phyloP scores from a whole-genome alignment of 1,139 yeast species.

The Ashbya aceris region DNA sequence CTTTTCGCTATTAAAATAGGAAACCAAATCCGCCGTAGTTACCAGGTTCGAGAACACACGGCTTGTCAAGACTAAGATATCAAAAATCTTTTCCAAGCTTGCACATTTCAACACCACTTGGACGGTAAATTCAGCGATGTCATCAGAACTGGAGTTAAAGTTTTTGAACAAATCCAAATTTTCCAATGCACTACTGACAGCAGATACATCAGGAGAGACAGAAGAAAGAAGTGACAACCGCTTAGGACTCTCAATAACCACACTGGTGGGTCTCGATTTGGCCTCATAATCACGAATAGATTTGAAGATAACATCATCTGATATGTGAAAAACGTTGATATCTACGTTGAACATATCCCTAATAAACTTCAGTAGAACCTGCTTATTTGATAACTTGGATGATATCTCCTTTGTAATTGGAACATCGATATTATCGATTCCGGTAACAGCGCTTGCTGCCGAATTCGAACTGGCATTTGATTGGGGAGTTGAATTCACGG shows the following conservation, averaged over 20 bases:
- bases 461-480: conserved; percentile 8
- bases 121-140: conserved; percentile 29
- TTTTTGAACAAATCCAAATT: conserved; percentile 29
- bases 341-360: conserved; percentile 55
- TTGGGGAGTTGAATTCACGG: conserved; percentile 13
- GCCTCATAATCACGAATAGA: conserved; percentile 31
- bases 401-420: conserved; percentile 26
- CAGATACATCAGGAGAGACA: conserved; percentile 18
- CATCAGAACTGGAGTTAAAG: conserved; percentile 19
- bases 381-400: conserved; percentile 34
- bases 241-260: conserved; percentile 39
- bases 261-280: conserved; percentile 36
- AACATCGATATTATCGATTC: conserved; percentile 30
- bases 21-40: conserved; percentile 35
- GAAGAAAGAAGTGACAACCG: conserved; percentile 29
- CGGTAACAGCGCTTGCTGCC: conserved; percentile 30
- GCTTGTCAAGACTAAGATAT: conserved; percentile 53
- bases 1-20: conserved; percentile 28
- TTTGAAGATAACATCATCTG: conserved; percentile 47
- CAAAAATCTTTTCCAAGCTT: conserved; percentile 49
- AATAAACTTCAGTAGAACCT: conserved; percentile 42
- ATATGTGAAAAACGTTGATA: conserved; percentile 43
- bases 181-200: conserved; percentile 27
- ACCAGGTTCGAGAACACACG: conserved; percentile 46
- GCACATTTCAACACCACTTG: conserved; percentile 52